Evolutionary conservation across 2,329 filamentous ascomycete species (phyloP), one percentile per base, ranked within the genome.

Genomic region (Podosphaera xanthii): DNA sequence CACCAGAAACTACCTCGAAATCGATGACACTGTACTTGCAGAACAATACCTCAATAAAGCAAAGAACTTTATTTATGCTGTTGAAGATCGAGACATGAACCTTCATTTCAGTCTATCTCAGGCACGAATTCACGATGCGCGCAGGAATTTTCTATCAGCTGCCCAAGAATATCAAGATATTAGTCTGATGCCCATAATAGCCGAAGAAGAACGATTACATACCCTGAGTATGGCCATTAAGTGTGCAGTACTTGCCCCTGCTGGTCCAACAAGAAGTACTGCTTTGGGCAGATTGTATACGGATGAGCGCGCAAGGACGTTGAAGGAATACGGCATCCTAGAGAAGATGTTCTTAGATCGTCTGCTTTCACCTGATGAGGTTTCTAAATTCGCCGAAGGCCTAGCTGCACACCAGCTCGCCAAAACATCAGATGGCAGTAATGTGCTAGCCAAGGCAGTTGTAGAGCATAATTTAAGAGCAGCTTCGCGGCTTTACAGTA

Each of bases 291-390:
- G 86, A 58, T 75, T 98, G 12, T 95, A 95, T 78, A 95, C 94
- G 71, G 92, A 98, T 71, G 92, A 97, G 64, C 81, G 92, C 36
- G 79, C 87, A 0, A 75, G 76, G 2, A 79, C 82, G 57, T 79
- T 92, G 1, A 80, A 84, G 38, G 87, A 97, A 72, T 91, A 86
- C 68, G 76, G 81, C 56, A 96, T 98, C 59, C 75, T 98, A 12
- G 92, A 97, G 74, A 97, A 97, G 75, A 97, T 98, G 81, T 95
- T 94, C 71, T 77, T 97, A 56, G 88, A 97, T 71, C 81, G 90
- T 4, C 76, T 98, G 2, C 76, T 98, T 56, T 80, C 81, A 0
- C 81, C 84, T 0, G 78, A 76, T n/a, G 92, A 98, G 72, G 88
- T 96, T 49, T 81, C 83, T 44, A 83, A 86, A 59, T 98, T 98